Conservation (phyloP, 257 asterid species). For the Solanum lycopersicoides region DNA sequence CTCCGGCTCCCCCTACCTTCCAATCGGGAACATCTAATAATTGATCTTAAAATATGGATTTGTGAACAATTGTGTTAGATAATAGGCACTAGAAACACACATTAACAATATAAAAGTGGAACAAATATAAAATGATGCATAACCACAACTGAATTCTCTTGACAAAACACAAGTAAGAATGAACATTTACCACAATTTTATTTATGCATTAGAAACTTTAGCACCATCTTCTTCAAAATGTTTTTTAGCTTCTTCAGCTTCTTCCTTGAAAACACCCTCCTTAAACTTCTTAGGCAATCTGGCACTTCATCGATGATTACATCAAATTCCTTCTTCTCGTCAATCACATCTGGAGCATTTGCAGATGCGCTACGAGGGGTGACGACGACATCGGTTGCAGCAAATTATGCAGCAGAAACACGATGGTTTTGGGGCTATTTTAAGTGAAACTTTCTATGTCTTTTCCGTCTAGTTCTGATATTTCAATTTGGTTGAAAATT, state of each 20-base stretch:
- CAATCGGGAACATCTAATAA: neutral
- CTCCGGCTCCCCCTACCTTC: too few relatives aligned
- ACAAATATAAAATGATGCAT: neutral
- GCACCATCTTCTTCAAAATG: constrained; percentile 91
- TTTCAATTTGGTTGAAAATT: too few relatives aligned
- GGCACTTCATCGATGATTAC: constrained; percentile 81
- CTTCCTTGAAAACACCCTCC: constrained; percentile 74
- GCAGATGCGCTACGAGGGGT: constrained; percentile 11
- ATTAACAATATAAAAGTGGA: neutral
- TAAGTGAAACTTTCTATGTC: too few relatives aligned
- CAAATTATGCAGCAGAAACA: too few relatives aligned
- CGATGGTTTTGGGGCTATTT: too few relatives aligned
- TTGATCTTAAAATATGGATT: neutral
- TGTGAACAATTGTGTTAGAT: too few relatives aligned
- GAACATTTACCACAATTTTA: neutral
- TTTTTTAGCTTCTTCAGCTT: constrained; percentile 88
- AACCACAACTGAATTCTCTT: neutral
- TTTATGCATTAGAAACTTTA: constrained; percentile 40
- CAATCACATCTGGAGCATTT: constrained; percentile 48
- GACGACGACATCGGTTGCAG: constrained; percentile 13
- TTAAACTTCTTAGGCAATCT: constrained; percentile 87
- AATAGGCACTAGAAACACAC: neutral
- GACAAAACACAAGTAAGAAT: neutral
- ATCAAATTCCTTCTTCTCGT: constrained; percentile 89
- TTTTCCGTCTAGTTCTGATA: too few relatives aligned